phyloP scores from a whole-genome alignment of 306 rosid genomes.

The Prunus campanulata region DNA sequence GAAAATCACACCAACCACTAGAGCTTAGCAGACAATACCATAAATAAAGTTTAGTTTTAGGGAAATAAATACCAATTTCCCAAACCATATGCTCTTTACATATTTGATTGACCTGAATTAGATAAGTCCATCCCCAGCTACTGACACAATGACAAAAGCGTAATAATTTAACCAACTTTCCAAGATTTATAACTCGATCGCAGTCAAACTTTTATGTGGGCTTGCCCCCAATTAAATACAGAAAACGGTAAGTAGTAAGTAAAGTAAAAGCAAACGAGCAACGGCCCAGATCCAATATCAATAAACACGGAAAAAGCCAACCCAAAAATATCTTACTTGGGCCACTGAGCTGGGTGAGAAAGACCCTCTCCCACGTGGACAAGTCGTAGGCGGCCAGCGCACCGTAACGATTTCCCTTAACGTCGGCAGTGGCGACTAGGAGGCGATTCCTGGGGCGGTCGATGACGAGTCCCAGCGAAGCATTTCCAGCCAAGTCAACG shows the following conservation, averaged over 20 bases:
- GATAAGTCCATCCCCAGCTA: too few relatives aligned
- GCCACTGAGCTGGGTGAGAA: conserved; percentile 61
- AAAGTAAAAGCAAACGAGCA: background rate
- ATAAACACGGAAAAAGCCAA: background rate
- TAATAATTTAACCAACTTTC: background rate
- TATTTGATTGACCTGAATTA: too few relatives aligned
- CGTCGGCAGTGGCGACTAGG: conserved; percentile 59
- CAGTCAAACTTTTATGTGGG: background rate
- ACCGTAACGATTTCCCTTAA: conserved; percentile 44
- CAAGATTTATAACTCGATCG: background rate
- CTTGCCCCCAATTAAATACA: too few relatives aligned
- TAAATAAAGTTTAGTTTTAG: background rate
- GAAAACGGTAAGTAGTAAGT: background rate
- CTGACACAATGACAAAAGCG: background rate
- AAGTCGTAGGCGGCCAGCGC: conserved; percentile 75
- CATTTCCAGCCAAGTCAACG: conserved; percentile 55
- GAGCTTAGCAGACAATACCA: background rate
- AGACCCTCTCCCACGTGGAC: conserved; percentile 63
- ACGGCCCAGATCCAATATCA: background rate
- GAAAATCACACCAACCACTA: background rate
- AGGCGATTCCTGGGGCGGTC: conserved; percentile 61
- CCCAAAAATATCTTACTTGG: conserved; percentile 42
- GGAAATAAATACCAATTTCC: background rate
- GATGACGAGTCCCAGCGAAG: conserved; percentile 59
- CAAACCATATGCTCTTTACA: too few relatives aligned